Base-by-base conservation (phyloP, 257 asterid species). In the Nicotiana tabacum region DNA sequence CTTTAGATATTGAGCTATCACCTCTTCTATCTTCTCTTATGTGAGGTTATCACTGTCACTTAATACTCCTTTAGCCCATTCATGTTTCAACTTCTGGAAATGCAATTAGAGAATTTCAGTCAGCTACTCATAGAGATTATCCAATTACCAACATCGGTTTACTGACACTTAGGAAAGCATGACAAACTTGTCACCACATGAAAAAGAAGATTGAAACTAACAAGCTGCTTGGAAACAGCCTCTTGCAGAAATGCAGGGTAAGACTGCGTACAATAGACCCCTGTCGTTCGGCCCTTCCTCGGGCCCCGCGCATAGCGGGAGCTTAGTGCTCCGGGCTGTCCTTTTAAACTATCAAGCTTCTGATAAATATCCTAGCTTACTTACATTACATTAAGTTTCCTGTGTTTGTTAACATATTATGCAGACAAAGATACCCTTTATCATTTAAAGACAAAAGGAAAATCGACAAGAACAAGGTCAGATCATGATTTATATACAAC, bases 51-150 rank as follows among this genome's bases (percentile, higher is more conserved):
- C 92, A 17, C 30, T 83, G 37, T 85, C 83, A 66, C 82, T 81
- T 8, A 92, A 37, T 33, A 87, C 13, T 37, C 82, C 68, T 83
- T 78, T 85, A 4, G 90, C 93, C 94, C 91, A 85, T 60, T 88
- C 88, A 56, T 89, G 88, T 51, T 81, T 21, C 67, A 90, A 9
- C 12, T 81, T 32, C 94, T 92, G 88, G 1, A 83, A 48, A 48
- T 74, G 24, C 4, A 74, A 43, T 43, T 43, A 43, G 51, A 43
- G 51, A 43, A 7, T 18, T 39, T 70, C 78, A 74, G 0, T 48
- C 24, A 48, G 16, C 27, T 27, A 74, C 4, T 24, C 58, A 43
- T 70, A 2, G 33, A 10, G 48, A 10, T 32, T 32, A 32, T 66
- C 43, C 81, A 80, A 39, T 92, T 92, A 70, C 0, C 43, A 6